Evolutionary conservation across 345 rosid species (phyloP), one percentile per base, ranked within the genome.

Genomic region (Salix brachista): DNA sequence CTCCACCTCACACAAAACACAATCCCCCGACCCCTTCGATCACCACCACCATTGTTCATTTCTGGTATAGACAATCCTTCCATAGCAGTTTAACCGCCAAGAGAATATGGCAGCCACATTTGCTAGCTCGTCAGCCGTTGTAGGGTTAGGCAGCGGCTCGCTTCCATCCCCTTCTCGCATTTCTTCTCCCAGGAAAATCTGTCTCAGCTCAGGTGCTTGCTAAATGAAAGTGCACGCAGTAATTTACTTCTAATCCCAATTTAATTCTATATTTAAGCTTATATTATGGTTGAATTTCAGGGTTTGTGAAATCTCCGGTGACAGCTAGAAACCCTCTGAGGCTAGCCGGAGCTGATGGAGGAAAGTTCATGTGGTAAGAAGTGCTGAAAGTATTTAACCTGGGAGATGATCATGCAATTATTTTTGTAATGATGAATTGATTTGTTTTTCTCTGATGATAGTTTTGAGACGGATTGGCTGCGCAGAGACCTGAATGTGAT

Each of bases 381-480:
- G 86, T 28, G 17, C 4, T 18, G 19, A 34, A 16, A 7, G 39
- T 17, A 0, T 12, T 8, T 48, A 1, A 9, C 14, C 6, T 50
- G 26, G 46, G 46, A 19, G 7, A 19, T 21, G 30, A 68, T 68
- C 30, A 10, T 34, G 17, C 62, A n/a, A 11, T 23, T 58, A 58
- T 1, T 9, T 14, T 32, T 58, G 13, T 28, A 11, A 14, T 69
- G 66, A 8, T 70, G 65, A 8, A 17, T 42, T 21, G 0, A 14
- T 36, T 18, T 26, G 23, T 4, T 28, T 13, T 7, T 17, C 58
- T 11, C 10, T 6, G 3, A 58, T 18, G 39, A 50, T 37, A 93
- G 99, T 93, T 91, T 96, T 74, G 81, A 87, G 84, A 88, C 94
- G 83, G 80, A 93, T 83, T 95, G 99, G 98, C 86, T 91, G 37